These are phyloP conservation scores for Boletus bicolor DNA, from an alignment of 768 basidiomycete species.

Conservation along the genomic window DNA sequence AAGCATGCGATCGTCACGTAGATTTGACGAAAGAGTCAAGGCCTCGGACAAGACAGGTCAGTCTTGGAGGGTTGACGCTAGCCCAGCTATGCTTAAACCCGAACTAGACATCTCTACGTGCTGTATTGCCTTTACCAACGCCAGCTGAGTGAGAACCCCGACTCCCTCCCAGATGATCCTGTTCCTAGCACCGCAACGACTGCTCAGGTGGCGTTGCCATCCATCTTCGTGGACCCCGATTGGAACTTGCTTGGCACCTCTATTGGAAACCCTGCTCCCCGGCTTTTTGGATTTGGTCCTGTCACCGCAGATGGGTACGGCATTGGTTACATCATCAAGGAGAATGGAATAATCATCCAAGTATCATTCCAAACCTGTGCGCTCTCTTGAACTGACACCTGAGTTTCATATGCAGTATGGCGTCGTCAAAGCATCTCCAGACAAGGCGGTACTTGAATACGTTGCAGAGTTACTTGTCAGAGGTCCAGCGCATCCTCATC, in stretches of 20 bases:
- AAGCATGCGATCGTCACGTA: constrained; percentile 84
- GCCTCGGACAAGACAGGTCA: constrained; percentile 87
- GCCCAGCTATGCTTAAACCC: neutral
- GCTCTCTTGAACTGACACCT: neutral
- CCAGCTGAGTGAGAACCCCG: constrained; percentile 51
- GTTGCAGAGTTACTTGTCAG: constrained; percentile 73
- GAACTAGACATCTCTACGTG: constrained; percentile 81
- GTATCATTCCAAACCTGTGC: constrained; percentile 19
- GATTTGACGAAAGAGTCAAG: constrained; percentile 85
- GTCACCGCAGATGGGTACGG: constrained; percentile 95
- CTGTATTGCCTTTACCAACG: constrained; percentile 89
- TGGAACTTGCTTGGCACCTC: constrained; percentile 79
- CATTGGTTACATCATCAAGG: constrained; percentile 98
- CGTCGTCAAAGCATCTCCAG: constrained; percentile 93
- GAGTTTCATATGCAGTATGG: constrained; percentile 51
- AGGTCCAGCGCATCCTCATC: constrained; percentile 78
- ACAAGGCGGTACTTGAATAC: constrained; percentile 88
- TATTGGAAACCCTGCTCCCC: constrained; percentile 89
- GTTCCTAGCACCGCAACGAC: constrained; percentile 17
- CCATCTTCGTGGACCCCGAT: constrained; percentile 87
- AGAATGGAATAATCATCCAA: constrained; percentile 82
- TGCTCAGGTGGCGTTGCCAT: constrained; percentile 37
- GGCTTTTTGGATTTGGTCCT: constrained; percentile 92
- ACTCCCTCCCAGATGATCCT: constrained; percentile 37
- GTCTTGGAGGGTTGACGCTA: constrained; percentile 5